Evolutionary conservation across 768 basidiomycete species (phyloP), one percentile per base, ranked within the genome.

Genomic region (Hypholoma sublateritium): DNA sequence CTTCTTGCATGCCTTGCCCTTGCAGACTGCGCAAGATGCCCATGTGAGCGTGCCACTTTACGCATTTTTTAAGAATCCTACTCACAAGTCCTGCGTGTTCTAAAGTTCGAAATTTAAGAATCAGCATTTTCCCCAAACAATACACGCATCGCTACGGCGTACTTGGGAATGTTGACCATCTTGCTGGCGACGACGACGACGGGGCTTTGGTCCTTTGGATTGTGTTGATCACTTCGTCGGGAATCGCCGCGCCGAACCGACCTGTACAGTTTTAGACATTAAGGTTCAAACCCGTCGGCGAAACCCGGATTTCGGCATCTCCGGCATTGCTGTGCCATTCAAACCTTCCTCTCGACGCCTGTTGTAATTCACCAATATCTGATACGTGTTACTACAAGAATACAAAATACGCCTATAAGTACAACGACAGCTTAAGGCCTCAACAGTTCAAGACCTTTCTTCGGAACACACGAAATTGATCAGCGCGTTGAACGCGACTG

Each of bases 151-250:
- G 21, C 47, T 21, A 13, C 42, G 22, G 83, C 91, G 66, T 66
- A 93, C 93, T 95, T 95, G 72, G 93, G 93, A 66, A 95, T 87
- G 84, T 95, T 95, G 79, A 95, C 93, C 93, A 95, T 95, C 71
- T 79, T 83, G 73, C 64, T 73, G 75, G 67, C 71, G 76, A 63
- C 70, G 74, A 68, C 71, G 76, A 70, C 73, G 74, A 74, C 67
- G 75, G 65, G 75, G 62, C 62, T 68, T 66, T 57, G 57, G 61
- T 64, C 63, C 61, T 55, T 53, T 5, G 56, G 55, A 64, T 62
- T 74, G 71, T 76, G 70, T 70, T 73, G 72, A 73, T 67, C 59
- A 50, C 55, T 41, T 58, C 52, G 36, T 50, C 74, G 77, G 73
- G 46, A 66, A 70, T 72, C 65, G 68, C 74, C 76, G 74, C 65